phyloP scores from a whole-genome alignment of 2,329 filamentous ascomycete genomes.

The Penicillium sp. region DNA sequence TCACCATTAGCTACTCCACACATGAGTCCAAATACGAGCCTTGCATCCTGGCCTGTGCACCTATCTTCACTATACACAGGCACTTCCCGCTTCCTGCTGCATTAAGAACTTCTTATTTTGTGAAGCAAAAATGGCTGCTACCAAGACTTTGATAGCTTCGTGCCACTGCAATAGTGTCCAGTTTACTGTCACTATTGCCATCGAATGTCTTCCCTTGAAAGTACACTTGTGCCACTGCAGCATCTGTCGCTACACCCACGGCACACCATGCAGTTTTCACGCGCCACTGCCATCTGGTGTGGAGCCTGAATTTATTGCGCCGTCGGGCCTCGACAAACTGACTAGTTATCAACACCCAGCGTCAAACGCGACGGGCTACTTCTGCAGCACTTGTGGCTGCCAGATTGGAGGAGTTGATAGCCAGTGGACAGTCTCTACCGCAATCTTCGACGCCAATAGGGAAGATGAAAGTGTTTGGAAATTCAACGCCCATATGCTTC shows the following conservation, averaged over 20 bases:
- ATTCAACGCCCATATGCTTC: slow-evolving; percentile 23
- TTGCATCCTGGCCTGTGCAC: too few species aligned
- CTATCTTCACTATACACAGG: too few species aligned
- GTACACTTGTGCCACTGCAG: slow-evolving; percentile 51
- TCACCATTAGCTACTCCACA: too few species aligned
- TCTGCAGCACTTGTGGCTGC: slow-evolving; percentile 52
- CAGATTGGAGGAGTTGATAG: slow-evolving; percentile 31
- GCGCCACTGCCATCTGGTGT: slow-evolving; percentile 24
- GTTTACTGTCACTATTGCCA: slow-evolving; percentile 42
- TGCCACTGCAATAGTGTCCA: slow-evolving; percentile 31
- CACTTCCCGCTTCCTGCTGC: too few species aligned
- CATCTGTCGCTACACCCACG: slow-evolving; percentile 48
- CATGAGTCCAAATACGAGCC: too few species aligned
- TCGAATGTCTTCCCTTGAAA: slow-evolving; percentile 40
- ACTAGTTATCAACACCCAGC: slow-evolving; percentile 38
- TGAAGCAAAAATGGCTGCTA: not conserved
- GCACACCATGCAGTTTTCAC: slow-evolving; percentile 36
- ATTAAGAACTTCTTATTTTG: too few species aligned
- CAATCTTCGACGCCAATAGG: slow-evolving; percentile 27
- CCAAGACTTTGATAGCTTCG: slow-evolving; percentile 26
- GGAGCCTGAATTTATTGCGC: slow-evolving; percentile 26
- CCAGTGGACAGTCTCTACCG: slow-evolving; percentile 28
- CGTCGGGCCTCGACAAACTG: slow-evolving; percentile 23
- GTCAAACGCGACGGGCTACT: slow-evolving; percentile 36
- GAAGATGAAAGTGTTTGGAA: slow-evolving; percentile 21